phyloP scores from a whole-genome alignment of 2,329 filamentous ascomycete species.

The Amylocarpus encephaloides region DNA sequence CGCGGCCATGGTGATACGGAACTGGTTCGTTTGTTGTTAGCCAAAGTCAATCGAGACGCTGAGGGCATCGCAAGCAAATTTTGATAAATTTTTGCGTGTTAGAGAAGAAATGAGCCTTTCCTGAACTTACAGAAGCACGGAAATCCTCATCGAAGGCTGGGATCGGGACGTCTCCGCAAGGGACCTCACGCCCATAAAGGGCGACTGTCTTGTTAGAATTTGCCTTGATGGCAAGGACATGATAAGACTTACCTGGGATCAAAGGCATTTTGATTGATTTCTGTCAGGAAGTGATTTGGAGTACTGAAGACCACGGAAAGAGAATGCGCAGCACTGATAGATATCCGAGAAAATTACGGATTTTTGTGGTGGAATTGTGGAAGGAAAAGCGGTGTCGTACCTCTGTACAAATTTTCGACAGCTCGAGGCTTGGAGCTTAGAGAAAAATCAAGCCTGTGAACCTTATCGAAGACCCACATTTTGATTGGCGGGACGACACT shows the following conservation, averaged over 20 bases:
- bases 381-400: slow-evolving; percentile 3
- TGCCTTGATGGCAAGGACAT: not conserved
- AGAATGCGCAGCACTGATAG: not conserved
- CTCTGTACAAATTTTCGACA: not conserved
- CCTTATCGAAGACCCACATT: not conserved
- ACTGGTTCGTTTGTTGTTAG: slow-evolving; percentile 45
- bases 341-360: not conserved
- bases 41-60: not conserved
- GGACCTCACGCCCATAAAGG: slow-evolving; percentile 89
- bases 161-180: slow-evolving; percentile 74
- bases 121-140: slow-evolving; percentile 69
- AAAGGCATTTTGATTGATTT: slow-evolving; percentile 44
- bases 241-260: slow-evolving; percentile 36
- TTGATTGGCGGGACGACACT: not conserved
- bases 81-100: not conserved
- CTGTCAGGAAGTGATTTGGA: not conserved
- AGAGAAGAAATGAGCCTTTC: not conserved
- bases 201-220: slow-evolving; percentile 52
- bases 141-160: slow-evolving; percentile 66
- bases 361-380: not conserved
- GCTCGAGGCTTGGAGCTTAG: not conserved
- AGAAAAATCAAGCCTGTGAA: not conserved
- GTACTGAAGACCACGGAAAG: not conserved
- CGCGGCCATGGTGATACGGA: slow-evolving; percentile 97
- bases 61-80: not conserved